A percentile compares a stretch with the other conserved stretches of the same genome.
phyloP scores from a whole-genome alignment of 495 filamentous ascomycete species.

The Penicilliopsis zonata region DNA sequence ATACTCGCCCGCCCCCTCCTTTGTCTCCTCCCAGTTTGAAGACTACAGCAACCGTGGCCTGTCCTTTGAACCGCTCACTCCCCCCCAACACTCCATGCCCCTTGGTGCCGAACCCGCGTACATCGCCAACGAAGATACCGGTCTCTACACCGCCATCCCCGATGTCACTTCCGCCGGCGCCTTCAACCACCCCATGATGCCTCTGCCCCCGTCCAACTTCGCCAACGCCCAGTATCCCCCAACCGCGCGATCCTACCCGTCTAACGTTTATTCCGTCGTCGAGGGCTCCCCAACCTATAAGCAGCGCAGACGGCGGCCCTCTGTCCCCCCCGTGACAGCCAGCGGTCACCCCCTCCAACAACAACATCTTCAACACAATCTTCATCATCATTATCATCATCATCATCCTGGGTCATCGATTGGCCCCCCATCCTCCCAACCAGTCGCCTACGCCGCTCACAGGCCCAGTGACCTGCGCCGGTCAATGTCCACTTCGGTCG shows the following conservation, averaged over 20 bases:
- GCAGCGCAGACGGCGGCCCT: slow-evolving; percentile 85
- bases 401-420: no score
- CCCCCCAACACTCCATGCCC: slow-evolving; percentile 74
- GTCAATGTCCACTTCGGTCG: slow-evolving; percentile 82
- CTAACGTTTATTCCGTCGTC: slow-evolving; percentile 87
- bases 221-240: slow-evolving; percentile 60
- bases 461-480: slow-evolving; percentile 79
- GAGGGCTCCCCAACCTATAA: slow-evolving; percentile 98
- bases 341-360: slow-evolving; percentile 37
- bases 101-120: slow-evolving; percentile 84
- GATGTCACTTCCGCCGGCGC: slow-evolving; percentile 47
- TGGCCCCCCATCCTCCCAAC: slow-evolving; percentile 18
- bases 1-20: slow-evolving; percentile 94
- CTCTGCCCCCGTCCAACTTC: slow-evolving; percentile 78
- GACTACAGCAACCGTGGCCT: slow-evolving; percentile 95
- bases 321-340: slow-evolving; percentile 64
- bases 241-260: slow-evolving; percentile 56
- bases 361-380: no score
- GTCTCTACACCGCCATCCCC: slow-evolving; percentile 86
- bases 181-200: slow-evolving; percentile 80
- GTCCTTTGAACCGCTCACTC: slow-evolving; percentile 92
- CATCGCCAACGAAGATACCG: slow-evolving; percentile 94
- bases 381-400: no score
- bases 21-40: slow-evolving; percentile 91
- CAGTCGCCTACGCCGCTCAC: slow-evolving; percentile 45